Percentiles rank a stretch among this genome's conserved stretches.
These are phyloP conservation scores for Ensete ventricosum DNA, from an alignment of 176 grass and related monocot species.

Conservation along the genomic window DNA sequence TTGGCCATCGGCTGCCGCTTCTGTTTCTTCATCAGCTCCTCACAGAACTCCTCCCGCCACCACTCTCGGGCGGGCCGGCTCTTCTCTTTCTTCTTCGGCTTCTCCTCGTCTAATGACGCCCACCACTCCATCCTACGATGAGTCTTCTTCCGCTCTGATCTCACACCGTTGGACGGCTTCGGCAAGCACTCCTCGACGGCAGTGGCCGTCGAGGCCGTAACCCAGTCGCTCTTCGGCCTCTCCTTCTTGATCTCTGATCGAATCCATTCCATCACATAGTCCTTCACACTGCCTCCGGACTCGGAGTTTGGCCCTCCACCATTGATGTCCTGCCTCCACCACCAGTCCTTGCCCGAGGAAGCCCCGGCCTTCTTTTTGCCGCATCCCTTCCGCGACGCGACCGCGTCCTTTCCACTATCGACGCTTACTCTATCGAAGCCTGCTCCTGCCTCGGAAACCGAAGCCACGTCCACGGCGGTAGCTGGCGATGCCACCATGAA, in stretches of 20 bases:
- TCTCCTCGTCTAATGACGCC: slow-evolving; percentile 26
- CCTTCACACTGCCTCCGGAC: slow-evolving; percentile 41
- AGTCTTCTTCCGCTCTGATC: background rate
- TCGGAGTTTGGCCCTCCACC: background rate
- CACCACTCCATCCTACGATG: slow-evolving; percentile 13
- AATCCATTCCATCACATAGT: slow-evolving; percentile 99
- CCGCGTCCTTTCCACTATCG: slow-evolving; percentile 35
- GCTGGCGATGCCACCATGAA: slow-evolving; percentile 28
- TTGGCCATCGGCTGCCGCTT: slow-evolving; percentile 47
- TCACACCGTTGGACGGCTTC: slow-evolving; percentile 2
- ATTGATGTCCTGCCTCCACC: slow-evolving; percentile 82
- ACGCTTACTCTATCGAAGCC: slow-evolving; percentile 48
- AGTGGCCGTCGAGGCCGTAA: slow-evolving; percentile 23
- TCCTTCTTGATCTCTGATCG: slow-evolving; percentile 95
- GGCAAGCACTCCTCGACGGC: slow-evolving; percentile 24
- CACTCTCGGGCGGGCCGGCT: slow-evolving; percentile 43
- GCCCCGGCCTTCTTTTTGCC: background rate
- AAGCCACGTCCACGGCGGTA: slow-evolving; percentile 29
- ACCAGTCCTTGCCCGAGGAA: slow-evolving; percentile 47
- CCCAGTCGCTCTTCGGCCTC: slow-evolving; percentile 72
- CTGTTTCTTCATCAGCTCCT: slow-evolving; percentile 85
- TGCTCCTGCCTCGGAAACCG: slow-evolving; percentile 28
- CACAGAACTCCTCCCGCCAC: slow-evolving; percentile 95
- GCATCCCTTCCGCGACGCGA: slow-evolving; percentile 24
- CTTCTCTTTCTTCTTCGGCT: slow-evolving; percentile 43